Conservation (phyloP, 75 land plant genomes). For the Pinus taeda region DNA sequence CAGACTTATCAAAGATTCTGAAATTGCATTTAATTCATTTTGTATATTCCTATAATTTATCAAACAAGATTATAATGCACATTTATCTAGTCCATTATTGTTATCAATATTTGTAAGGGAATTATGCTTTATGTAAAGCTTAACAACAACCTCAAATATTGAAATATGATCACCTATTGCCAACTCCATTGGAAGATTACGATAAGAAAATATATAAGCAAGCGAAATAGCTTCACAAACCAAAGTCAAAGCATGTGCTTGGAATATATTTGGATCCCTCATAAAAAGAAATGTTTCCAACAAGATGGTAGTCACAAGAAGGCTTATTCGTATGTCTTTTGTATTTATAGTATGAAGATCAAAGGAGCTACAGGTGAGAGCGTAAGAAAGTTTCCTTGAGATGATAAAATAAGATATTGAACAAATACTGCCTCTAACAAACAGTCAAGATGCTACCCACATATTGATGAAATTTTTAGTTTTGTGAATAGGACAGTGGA, state of each 20-base stretch:
- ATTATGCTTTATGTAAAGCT: conserved; percentile 5
- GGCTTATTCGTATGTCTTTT: background rate
- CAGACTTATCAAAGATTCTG: background rate
- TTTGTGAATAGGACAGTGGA: background rate
- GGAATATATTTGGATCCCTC: background rate
- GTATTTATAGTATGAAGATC: background rate
- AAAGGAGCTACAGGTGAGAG: background rate
- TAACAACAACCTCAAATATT: conserved; percentile 1
- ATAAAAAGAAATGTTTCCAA: background rate
- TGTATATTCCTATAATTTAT: background rate
- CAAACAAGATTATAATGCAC: conserved; percentile 4
- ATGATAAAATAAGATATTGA: background rate
- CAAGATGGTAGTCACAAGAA: background rate
- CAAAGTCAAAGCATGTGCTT: background rate
- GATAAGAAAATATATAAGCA: background rate
- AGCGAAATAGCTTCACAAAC: background rate
- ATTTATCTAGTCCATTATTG: background rate
- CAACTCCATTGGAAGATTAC: background rate
- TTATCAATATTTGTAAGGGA: background rate
- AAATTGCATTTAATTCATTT: background rate
- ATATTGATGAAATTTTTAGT: background rate
- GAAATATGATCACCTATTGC: background rate
- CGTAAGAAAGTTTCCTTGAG: background rate
- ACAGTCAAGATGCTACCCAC: background rate
- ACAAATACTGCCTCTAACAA: background rate